Evolutionary conservation across 2,329 filamentous ascomycete genomes (phyloP).

Genomic region (Uncinocarpus reesii): DNA sequence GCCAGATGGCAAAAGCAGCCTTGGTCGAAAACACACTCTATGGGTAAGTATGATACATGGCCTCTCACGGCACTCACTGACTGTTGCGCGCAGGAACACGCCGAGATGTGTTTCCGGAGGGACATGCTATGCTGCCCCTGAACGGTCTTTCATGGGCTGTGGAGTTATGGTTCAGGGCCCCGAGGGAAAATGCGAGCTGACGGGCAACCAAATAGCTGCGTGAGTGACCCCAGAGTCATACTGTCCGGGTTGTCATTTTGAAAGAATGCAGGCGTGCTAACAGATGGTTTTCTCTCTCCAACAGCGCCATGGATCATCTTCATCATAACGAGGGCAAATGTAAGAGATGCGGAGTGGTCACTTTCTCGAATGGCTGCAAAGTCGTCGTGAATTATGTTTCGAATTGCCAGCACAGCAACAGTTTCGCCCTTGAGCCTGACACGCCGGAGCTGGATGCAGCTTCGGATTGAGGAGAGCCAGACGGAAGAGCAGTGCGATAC

Average conservation of each 20-base stretch:
- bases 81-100: background rate
- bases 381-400: constrained; percentile 2
- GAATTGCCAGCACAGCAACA: background rate
- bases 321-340: background rate
- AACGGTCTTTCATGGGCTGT: background rate
- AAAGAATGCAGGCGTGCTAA: background rate
- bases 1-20: background rate
- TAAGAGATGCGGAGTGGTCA: background rate
- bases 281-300: background rate
- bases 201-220: constrained; percentile 3
- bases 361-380: background rate
- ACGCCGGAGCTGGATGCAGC: no score
- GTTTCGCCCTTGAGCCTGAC: no score
- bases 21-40: background rate
- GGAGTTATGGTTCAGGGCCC: background rate
- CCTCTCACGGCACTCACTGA: background rate
- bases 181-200: background rate
- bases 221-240: background rate
- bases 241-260: background rate
- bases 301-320: background rate
- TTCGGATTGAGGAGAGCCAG: no score
- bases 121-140: background rate
- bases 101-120: background rate
- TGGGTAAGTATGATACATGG: background rate
- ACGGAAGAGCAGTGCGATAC: no score